Base-by-base conservation (phyloP, 2,329 filamentous ascomycete species). In the Pezicula carpinea region DNA sequence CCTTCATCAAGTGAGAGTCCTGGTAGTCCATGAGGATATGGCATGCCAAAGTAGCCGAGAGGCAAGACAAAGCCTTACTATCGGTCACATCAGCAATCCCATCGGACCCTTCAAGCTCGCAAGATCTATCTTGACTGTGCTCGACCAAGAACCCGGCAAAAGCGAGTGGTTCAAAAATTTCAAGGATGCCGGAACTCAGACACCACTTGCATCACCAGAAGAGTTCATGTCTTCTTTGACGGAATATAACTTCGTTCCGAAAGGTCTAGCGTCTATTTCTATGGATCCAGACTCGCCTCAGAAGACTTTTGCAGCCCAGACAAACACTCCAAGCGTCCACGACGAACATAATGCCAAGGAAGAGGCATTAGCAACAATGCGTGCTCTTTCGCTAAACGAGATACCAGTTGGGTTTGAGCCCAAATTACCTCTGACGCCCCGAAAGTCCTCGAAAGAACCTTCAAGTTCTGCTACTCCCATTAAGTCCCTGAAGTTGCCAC, bases 101-200 rank as follows among this genome's bases (percentile, higher is more conserved):
- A 44, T 60, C 6, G 57, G 57, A 17, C 59, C 59, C 18, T 60
- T 54, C 43, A 59, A 55, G 29, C 56, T 63, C 14, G 60, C 60
- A 23, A 43, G 57, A 17, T 50, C 42, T 5, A 51, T 62, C 10
- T 43, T 61, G 2, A 40, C 48, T 22, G 34, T 62, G 5, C 32
- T 62, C 18, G 42, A 55, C 15, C 46, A 44, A 29, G 22, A 51
- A 4, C 14, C 7, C 2, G n/a, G 8, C 18, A 22, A 14, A 35
- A 35, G 13, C 17, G 33, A 22, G 6, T 22, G 34, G 6, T 39
- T 6, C 43, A 43, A 17, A 8, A 4, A 1, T 6, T 10, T 13
- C 19, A 39, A 45, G 17, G 44, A 59, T 45, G 46, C 34, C 5
- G 47, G 46, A 2, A 60, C 59, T 26, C 57, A 59, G 39, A 58